Percentiles rank a stretch among this genome's conserved stretches.
Conservation (phyloP, 2,329 filamentous ascomycete genomes). For the Colletotrichum kahawae region DNA sequence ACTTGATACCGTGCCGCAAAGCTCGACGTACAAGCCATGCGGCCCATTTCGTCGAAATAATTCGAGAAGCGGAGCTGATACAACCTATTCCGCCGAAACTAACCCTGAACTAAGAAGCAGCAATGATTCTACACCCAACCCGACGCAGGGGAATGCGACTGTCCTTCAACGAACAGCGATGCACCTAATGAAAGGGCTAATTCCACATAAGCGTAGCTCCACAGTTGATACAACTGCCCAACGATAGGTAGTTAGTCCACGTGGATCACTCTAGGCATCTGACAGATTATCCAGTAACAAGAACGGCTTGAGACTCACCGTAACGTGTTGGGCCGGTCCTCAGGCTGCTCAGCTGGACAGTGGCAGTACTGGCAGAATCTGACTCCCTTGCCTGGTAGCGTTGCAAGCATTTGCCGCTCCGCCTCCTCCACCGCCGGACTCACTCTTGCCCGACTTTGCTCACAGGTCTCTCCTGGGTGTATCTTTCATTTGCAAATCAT, state of each 20-base stretch:
- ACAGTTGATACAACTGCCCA: too few relatives aligned
- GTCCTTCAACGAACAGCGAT: too few relatives aligned
- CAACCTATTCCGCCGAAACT: too few relatives aligned
- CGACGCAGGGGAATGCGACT: neutral
- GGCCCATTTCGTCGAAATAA: neutral
- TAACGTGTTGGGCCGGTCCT: neutral
- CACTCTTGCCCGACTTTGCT: neutral
- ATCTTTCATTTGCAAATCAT: neutral
- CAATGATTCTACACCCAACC: neutral
- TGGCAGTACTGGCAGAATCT: neutral
- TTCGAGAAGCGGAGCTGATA: neutral
- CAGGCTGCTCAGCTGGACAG: neutral
- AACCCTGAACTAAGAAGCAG: neutral
- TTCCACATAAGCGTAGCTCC: too few relatives aligned
- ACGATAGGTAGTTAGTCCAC: too few relatives aligned
- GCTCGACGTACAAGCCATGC: neutral
- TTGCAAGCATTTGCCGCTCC: neutral
- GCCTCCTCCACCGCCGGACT: neutral
- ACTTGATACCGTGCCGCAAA: neutral
- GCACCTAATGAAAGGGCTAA: too few relatives aligned
- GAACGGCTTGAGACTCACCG: neutral
- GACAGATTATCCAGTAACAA: too few relatives aligned
- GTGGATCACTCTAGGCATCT: too few relatives aligned
- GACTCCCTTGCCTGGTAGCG: neutral
- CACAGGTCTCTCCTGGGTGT: neutral